Evolutionary conservation across 179 eudicot genomes (phyloP).

Genomic region (Camellia oleifera): DNA sequence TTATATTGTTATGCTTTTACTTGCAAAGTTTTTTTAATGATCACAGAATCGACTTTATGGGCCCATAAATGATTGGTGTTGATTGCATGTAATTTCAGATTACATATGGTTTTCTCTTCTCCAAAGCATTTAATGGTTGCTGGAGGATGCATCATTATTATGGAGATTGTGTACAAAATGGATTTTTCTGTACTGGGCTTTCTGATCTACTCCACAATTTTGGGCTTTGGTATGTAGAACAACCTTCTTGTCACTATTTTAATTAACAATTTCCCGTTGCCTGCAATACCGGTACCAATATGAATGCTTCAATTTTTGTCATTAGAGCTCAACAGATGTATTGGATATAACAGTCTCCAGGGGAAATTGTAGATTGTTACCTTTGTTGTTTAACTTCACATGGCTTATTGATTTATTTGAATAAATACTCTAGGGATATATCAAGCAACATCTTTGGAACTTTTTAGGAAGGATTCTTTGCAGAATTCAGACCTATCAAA

Average conservation of each 20-base stretch:
- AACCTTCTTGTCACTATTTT: background rate
- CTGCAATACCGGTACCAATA: background rate
- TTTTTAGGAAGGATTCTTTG: conserved; percentile 55
- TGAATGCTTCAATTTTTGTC: background rate
- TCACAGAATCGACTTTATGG: background rate
- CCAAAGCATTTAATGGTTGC: conserved; percentile 92
- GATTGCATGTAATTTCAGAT: conserved; percentile 41
- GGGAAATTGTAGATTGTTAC: background rate
- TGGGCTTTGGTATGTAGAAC: conserved; percentile 71
- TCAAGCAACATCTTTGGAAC: conserved; percentile 90
- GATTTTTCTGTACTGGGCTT: conserved; percentile 84
- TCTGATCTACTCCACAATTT: conserved; percentile 61
- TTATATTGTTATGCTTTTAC: background rate
- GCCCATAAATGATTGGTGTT: conserved; percentile 10
- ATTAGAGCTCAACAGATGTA: background rate
- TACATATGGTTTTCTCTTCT: conserved; percentile 98
- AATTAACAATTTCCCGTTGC: background rate
- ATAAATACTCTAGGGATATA: conserved; percentile 60
- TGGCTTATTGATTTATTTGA: background rate
- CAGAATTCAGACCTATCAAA: conserved; percentile 50
- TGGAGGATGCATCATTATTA: conserved; percentile 76
- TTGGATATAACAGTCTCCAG: background rate
- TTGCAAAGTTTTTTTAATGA: background rate
- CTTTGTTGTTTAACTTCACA: background rate
- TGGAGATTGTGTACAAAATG: conserved; percentile 81